Evolutionary conservation across 2,329 filamentous ascomycete genomes (phyloP).

Genomic region (Tolypocladium album): DNA sequence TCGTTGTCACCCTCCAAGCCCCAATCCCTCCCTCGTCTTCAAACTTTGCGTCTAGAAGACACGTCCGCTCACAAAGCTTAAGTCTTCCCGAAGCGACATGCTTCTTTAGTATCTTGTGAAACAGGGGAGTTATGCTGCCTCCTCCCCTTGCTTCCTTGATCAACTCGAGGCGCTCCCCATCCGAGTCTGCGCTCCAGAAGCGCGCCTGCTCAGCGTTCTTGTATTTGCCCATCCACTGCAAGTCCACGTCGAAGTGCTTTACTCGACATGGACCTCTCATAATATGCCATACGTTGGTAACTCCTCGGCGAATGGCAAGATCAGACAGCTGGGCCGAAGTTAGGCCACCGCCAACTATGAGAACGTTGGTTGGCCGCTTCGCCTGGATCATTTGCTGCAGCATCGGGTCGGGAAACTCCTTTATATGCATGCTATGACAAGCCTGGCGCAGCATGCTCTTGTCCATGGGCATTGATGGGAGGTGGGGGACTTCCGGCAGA

Average conservation of each 20-base stretch:
- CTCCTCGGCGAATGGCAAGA: constrained; percentile 51
- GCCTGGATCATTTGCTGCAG: constrained; percentile 42
- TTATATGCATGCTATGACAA: constrained; percentile 56
- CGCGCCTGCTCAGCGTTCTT: constrained; percentile 65
- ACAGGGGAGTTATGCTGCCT: constrained; percentile 64
- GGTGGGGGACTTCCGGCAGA: constrained; percentile 35
- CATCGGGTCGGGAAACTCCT: constrained; percentile 41
- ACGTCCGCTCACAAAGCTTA: constrained; percentile 46
- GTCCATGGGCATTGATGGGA: constrained; percentile 19
- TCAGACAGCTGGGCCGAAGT: constrained; percentile 67
- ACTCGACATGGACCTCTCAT: constrained; percentile 50
- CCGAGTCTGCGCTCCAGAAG: constrained; percentile 67
- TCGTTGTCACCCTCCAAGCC: constrained; percentile 34
- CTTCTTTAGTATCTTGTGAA: constrained; percentile 53
- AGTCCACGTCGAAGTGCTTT: constrained; percentile 68
- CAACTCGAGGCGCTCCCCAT: constrained; percentile 57
- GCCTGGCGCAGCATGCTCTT: constrained; percentile 25
- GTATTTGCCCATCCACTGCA: constrained; percentile 76
- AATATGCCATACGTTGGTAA: constrained; percentile 58
- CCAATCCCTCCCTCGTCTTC: constrained; percentile 25
- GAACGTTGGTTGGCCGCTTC: constrained; percentile 44
- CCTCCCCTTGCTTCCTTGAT: constrained; percentile 57
- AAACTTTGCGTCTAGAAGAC: constrained; percentile 40
- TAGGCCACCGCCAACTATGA: constrained; percentile 65
- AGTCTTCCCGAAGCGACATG: constrained; percentile 43